Base-by-base conservation (phyloP, 1,284 basidiomycete species). In the Fomitopsis schrenkii region DNA sequence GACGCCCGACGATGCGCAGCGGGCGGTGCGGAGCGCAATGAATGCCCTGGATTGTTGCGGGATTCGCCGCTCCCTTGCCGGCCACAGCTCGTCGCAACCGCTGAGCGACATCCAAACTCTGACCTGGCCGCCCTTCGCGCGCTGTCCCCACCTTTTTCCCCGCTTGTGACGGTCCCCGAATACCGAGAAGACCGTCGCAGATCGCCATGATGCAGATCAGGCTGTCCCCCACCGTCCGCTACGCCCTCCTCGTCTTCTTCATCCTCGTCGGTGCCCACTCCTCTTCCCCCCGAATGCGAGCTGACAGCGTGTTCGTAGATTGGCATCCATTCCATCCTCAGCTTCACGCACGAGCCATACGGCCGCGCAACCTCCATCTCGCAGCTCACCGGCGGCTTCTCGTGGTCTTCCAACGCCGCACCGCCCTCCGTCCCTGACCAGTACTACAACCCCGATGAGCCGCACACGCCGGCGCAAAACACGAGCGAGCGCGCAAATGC, bases 261-360 rank as follows among this genome's bases (percentile, higher is more conserved):
- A 61, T 72, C 53, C 62, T 72, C 52, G 72, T 74, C 58, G 22
- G 57, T 58, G 28, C 26, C 30, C 38, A 15, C 40, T 17, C 35
- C 2, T n/a, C 46, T 12, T 14, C 22, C 36, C 8, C 19, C 14
- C 17, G 2, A 22, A 22, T 36, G n/a, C 17, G 8, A 22, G 12
- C n/a, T 46, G 41, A 14, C 28, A 8, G 15, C 40, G 38, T 7
- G 7, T 22, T 36, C 70, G n/a, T 48, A 77, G 75, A 64, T 76
- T 59, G 70, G 68, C 41, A 60, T 77, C 22, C 75, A 77, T 62
- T 74, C 71, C 28, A 71, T 77, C 58, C 71, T 77, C 52, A 70
- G 64, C 61, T 65, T 76, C 68, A 74, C 76, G 10, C 74, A 76
- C 60, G 71, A 74, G 65, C 72, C 71, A 42, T 77, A 77, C 60